Conservation (phyloP, 1,284 basidiomycete species). For the Rhodotorula sp. region DNA sequence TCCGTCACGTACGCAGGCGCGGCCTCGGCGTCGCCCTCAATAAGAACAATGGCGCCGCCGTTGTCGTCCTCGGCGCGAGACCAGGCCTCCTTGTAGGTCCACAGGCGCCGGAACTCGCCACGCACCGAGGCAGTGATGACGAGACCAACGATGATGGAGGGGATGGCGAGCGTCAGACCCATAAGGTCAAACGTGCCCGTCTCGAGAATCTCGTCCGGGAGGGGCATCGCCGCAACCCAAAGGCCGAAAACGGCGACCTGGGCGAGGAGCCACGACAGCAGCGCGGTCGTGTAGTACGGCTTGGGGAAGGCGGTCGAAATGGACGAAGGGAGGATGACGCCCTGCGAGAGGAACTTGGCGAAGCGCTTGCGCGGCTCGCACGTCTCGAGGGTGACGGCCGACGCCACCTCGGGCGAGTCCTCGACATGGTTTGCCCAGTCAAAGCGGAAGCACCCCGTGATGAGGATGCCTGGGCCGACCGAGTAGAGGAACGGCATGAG, state of each 20-base stretch:
- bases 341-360: constrained; percentile 4
- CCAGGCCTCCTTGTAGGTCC: constrained; percentile 35
- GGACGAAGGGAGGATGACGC: constrained; percentile 20
- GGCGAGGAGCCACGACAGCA: constrained; percentile 27
- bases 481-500: constrained; percentile 6
- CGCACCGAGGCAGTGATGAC: constrained; percentile 10
- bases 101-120: constrained; percentile 30
- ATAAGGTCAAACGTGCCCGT: constrained; percentile 6
- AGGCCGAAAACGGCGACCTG: constrained; percentile 12
- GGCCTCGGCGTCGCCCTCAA: not conserved
- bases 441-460: constrained; percentile 36
- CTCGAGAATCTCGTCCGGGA: constrained; percentile 5
- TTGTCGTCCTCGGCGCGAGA: constrained; percentile 10
- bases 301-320: constrained; percentile 17
- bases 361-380: constrained; percentile 15
- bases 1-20: not conserved
- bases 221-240: constrained; percentile 12
- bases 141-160: constrained; percentile 22
- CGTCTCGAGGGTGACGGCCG: constrained; percentile 7
- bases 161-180: constrained; percentile 18
- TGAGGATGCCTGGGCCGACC: constrained; percentile 21
- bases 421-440: constrained; percentile 34
- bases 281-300: constrained; percentile 33
- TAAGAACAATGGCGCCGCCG: constrained; percentile 8
- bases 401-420: constrained; percentile 2